These are phyloP conservation scores for Colletotrichum horii DNA, from an alignment of 2,329 filamentous ascomycete genomes.

Conservation along the genomic window DNA sequence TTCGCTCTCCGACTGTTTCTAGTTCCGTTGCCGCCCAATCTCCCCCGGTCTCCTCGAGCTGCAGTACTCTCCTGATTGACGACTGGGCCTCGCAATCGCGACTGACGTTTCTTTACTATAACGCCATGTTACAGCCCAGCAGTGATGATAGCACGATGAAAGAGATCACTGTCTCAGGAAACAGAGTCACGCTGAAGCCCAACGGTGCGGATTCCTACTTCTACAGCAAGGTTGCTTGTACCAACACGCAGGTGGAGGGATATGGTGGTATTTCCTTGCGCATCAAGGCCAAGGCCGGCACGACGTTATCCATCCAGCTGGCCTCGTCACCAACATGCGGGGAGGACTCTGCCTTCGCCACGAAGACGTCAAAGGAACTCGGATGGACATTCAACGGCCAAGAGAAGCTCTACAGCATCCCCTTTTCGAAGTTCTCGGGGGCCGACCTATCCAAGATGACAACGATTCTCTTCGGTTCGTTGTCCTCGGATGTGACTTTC, in stretches of 20 bases:
- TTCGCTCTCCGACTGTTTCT: not conserved
- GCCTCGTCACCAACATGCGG: slow-evolving; percentile 53
- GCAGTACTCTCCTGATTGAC: slow-evolving; percentile 55
- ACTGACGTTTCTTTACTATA: slow-evolving; percentile 66
- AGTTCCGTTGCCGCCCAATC: not conserved
- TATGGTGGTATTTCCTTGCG: slow-evolving; percentile 63
- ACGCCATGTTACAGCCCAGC: slow-evolving; percentile 58
- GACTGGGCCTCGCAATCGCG: slow-evolving; percentile 68
- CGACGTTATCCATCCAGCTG: slow-evolving; percentile 56
- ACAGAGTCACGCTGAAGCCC: slow-evolving; percentile 59
- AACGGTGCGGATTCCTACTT: slow-evolving; percentile 57
- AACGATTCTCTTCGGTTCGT: slow-evolving; percentile 53
- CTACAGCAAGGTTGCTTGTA: slow-evolving; percentile 61
- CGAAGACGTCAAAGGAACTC: slow-evolving; percentile 52
- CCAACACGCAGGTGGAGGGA: slow-evolving; percentile 45
- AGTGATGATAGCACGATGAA: slow-evolving; percentile 64
- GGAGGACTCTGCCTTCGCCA: slow-evolving; percentile 35
- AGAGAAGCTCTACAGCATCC: slow-evolving; percentile 62
- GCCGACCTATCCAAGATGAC: slow-evolving; percentile 58
- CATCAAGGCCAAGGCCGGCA: slow-evolving; percentile 57
- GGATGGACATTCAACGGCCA: slow-evolving; percentile 66
- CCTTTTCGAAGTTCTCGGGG: slow-evolving; percentile 55
- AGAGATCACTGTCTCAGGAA: slow-evolving; percentile 56
- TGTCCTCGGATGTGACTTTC: slow-evolving; percentile 53
- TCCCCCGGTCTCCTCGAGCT: slow-evolving; percentile 28